Evolutionary conservation across 495 filamentous ascomycete genomes (phyloP), one percentile per base, ranked within the genome.

Genomic region (Xylaria sp.): DNA sequence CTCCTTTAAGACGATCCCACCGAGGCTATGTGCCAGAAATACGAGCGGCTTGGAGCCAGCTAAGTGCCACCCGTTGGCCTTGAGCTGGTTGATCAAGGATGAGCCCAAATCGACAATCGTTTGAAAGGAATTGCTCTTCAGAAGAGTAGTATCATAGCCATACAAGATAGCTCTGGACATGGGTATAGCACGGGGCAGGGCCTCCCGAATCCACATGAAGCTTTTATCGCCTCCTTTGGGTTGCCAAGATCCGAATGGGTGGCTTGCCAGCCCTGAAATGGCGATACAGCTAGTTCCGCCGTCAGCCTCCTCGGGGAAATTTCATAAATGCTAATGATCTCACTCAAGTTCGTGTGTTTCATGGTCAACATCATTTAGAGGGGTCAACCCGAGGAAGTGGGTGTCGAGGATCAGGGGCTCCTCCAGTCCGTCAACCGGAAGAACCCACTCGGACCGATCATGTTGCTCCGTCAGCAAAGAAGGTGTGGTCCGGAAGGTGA

Each of bases 21-120:
- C 80, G 9, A 81, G 62, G 61, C 80, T 81, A 66, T 82, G 80
- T 15, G 76, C 74, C 26, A 82, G 69, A 50, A 81, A 81, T 3
- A 80, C 50, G 1, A 77, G 26, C 14, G 71, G 71, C 50, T 75
- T 75, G 4, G 73, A 43, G 62, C 37, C 31, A 35, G 57, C 15
- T 21, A 44, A 52, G 8, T 53, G 19, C 69, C 67, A 72, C 15
- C 70, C 73, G n/a, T 26, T 21, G 4, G 53, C 41, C 21, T 50
- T 58, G 9, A 72, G 24, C 1, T 70, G 61, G 26, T 67, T 26
- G 48, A 70, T 61, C 0, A 75, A 52, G 5, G 40, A 48, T 14
- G 40, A 37, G 5, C 61, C 73, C 19, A 75, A 37, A 40, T 77
- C 75, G 0, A 15, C 8, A 37, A 78, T 72, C 3, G 69, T 57